Evolutionary conservation across 805 yeast species (phyloP).

Genomic region (Yamadazyma insecticola): DNA sequence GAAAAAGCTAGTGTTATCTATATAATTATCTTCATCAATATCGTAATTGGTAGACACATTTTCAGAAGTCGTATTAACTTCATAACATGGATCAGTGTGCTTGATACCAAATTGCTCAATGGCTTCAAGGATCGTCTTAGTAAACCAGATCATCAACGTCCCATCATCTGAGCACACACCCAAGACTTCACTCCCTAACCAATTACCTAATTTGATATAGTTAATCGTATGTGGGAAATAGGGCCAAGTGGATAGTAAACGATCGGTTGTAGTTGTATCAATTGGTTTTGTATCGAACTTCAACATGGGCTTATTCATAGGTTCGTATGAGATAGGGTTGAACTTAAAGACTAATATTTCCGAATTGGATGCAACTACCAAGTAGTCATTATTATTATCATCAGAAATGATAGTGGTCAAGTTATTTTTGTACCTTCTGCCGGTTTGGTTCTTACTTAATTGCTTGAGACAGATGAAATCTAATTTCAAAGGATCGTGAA

Average conservation of each 20-base stretch:
- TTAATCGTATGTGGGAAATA: slow-evolving; percentile 55
- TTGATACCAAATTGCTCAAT: slow-evolving; percentile 7
- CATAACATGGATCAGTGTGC: too few relatives aligned
- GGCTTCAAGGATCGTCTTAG: slow-evolving; percentile 18
- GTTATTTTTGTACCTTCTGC: slow-evolving; percentile 41
- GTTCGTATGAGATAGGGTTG: slow-evolving; percentile 21
- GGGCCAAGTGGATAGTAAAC: slow-evolving; percentile 47
- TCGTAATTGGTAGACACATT: too few relatives aligned
- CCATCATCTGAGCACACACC: slow-evolving; percentile 57
- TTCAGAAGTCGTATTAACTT: slow-evolving; percentile 3
- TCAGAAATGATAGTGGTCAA: slow-evolving; percentile 19
- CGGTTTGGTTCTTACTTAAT: slow-evolving; percentile 17
- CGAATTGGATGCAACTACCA: slow-evolving; percentile 32
- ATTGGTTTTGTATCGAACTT: slow-evolving; percentile 40
- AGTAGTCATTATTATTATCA: slow-evolving; percentile 12
- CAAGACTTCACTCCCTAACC: slow-evolving; percentile 33
- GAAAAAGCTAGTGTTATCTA: slow-evolving; percentile 12
- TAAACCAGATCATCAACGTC: slow-evolving; percentile 33
- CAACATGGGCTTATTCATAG: slow-evolving; percentile 20
- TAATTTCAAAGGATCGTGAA: slow-evolving; percentile 27
- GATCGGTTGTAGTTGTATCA: slow-evolving; percentile 35
- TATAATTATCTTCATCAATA: slow-evolving; percentile 6
- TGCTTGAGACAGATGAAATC: slow-evolving; percentile 16
- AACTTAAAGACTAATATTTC: slow-evolving; percentile 30
- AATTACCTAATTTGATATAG: slow-evolving; percentile 34